Conservation (phyloP, 2,329 filamentous ascomycete species). For the Pseudogymnoascus pannorum region DNA sequence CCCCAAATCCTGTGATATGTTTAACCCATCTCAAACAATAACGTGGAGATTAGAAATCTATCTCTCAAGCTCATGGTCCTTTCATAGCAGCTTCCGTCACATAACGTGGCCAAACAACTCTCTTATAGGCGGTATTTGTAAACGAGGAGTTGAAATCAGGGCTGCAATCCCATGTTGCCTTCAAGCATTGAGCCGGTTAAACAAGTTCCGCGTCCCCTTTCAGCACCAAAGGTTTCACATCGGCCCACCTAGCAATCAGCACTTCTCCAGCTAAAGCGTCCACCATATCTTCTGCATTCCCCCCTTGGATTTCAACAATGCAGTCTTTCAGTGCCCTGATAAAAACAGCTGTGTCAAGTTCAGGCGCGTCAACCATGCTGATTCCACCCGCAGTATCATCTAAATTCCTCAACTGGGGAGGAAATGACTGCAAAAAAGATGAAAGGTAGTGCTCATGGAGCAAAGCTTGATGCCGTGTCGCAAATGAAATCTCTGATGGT, state of each 20-base stretch:
- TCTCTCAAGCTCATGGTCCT: background rate
- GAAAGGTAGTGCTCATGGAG: slow-evolving; percentile 77
- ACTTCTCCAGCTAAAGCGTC: slow-evolving; percentile 56
- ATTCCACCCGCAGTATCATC: slow-evolving; percentile 87
- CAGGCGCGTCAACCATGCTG: slow-evolving; percentile 86
- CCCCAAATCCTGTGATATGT: background rate
- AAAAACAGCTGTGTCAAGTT: slow-evolving; percentile 78
- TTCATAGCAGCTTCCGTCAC: background rate
- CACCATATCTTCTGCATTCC: slow-evolving; percentile 54
- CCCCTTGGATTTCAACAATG: slow-evolving; percentile 52
- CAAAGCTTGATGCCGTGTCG: slow-evolving; percentile 76
- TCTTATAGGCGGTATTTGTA: background rate
- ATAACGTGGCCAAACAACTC: background rate
- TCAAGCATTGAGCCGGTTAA: slow-evolving; percentile 22
- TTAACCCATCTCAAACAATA: background rate
- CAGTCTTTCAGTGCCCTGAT: slow-evolving; percentile 61
- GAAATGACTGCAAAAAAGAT: slow-evolving; percentile 80
- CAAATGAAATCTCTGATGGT: slow-evolving; percentile 69
- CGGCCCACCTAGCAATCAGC: slow-evolving; percentile 65
- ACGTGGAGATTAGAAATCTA: background rate
- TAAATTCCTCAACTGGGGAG: slow-evolving; percentile 67
- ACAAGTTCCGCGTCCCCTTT: slow-evolving; percentile 51
- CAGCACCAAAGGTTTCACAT: slow-evolving; percentile 56
- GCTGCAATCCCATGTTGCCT: background rate
- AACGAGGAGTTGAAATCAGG: background rate